phyloP scores from a whole-genome alignment of 2,329 filamentous ascomycete genomes.

The Escovopsis weberi region DNA sequence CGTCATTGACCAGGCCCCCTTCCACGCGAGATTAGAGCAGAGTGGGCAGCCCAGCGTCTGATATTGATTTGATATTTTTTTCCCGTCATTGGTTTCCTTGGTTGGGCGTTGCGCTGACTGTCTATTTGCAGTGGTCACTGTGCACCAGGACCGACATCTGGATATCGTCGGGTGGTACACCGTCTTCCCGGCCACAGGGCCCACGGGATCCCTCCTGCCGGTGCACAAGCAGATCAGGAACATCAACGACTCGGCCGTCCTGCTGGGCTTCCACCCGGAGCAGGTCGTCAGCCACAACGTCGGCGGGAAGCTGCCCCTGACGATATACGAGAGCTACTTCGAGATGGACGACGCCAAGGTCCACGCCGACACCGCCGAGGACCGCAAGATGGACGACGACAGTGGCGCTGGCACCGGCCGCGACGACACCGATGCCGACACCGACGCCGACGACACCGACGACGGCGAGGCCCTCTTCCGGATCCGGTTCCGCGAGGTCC shows the following conservation, averaged over 20 bases:
- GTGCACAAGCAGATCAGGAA: conserved; percentile 67
- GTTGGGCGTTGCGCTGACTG: background rate
- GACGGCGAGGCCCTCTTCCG: conserved; percentile 42
- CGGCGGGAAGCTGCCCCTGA: conserved; percentile 73
- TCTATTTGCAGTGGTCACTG: conserved; percentile 56
- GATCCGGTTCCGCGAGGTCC: conserved; percentile 67
- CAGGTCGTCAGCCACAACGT: conserved; percentile 38
- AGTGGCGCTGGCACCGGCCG: too few species aligned
- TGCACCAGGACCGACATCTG: conserved; percentile 71
- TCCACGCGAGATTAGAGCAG: conserved; percentile 64
- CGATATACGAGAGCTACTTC: conserved; percentile 74
- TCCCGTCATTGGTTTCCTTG: background rate
- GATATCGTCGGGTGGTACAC: conserved; percentile 92
- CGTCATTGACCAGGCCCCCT: conserved; percentile 55
- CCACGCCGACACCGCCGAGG: conserved; percentile 37
- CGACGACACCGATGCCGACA: too few species aligned
- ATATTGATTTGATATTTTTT: background rate
- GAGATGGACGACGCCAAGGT: conserved; percentile 48
- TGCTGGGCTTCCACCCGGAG: conserved; percentile 73
- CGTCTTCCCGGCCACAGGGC: conserved; percentile 57
- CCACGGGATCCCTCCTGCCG: conserved; percentile 51
- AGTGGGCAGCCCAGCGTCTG: conserved; percentile 40
- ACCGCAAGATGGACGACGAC: conserved; percentile 49
- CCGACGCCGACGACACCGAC: too few species aligned
- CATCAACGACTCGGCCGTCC: conserved; percentile 68